These are phyloP conservation scores for Albizia julibrissin DNA, from an alignment of 306 rosid species.

Conservation along the genomic window DNA sequence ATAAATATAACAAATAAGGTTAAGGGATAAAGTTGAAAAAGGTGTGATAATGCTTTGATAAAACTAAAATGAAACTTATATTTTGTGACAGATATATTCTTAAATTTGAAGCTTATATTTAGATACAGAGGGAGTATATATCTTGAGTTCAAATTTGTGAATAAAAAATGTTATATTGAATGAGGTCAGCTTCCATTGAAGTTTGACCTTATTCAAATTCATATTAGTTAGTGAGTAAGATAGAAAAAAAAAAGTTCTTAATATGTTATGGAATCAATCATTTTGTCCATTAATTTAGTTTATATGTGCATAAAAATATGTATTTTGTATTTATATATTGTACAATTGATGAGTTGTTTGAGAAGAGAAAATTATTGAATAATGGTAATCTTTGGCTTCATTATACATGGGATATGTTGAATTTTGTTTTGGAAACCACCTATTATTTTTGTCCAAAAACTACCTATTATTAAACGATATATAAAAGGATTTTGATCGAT, in stretches of 20 bases:
- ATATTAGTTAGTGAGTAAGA: not conserved
- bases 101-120: too few species aligned
- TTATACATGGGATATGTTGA: not conserved
- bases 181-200: not conserved
- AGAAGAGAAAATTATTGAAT: not conserved
- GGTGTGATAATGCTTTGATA: too few species aligned
- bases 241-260: not conserved
- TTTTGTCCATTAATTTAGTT: not conserved
- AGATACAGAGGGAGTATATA: too few species aligned
- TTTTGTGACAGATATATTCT: too few species aligned
- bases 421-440: too few species aligned
- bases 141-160: too few species aligned
- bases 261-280: not conserved
- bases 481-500: too few species aligned
- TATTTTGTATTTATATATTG: not conserved
- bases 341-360: not conserved
- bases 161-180: not conserved
- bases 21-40: too few species aligned
- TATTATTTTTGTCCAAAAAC: too few species aligned
- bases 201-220: not conserved
- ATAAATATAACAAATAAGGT: too few species aligned
- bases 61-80: too few species aligned
- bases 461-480: too few species aligned
- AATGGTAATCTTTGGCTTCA: not conserved
- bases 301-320: not conserved